Base-by-base conservation (phyloP, 352 stramenopile genomes). In the Phytophthora chlamydospora region DNA sequence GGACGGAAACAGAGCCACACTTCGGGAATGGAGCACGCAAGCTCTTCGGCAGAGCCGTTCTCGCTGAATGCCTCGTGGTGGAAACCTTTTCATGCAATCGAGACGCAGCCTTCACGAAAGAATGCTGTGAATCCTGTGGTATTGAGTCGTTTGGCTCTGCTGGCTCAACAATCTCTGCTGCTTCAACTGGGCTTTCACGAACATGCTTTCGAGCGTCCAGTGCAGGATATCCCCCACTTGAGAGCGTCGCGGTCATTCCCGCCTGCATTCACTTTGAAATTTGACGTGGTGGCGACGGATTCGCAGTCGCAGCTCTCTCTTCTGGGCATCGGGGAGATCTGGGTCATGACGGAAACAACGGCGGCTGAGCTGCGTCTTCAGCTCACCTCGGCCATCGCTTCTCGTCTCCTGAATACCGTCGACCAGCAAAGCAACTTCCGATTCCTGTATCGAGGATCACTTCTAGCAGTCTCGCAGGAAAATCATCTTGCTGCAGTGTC, bases 371-470 rank as follows among this genome's bases (percentile, higher is more conserved):
- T 75, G 4, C 66, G 62, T 24, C 43, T 8, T 34, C 60, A 62
- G 24, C 32, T 66, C 36, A 35, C 17, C 17, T 24, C 35, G 6
- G 35, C 47, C 14, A 34, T 65, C 24, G 21, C 29, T 17, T 58
- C 42, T 12, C 39, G 46, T 42, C 33, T 58, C 16, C 19, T 31
- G 27, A 43, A n/a, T 19, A 1, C 6, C 12, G 14, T 58, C 2
- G 52, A 66, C n/a, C 43, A 45, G 5, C 34, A 24, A 19, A 19
- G 29, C 14, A 68, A 10, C 11, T 65, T 71, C 41, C 59, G 36
- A 10, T 83, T 85, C 35, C 27, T 83, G 42, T 69, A 81, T 16
- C 60, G 71, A 40, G 71, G 61, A 6, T 57, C 62, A 12, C 14
- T 75, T 17, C 39, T 82, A 2, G 38, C 58, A 21, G 24, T 19